phyloP scores from a whole-genome alignment of 108 stramenopile genomes.

The Skeletonema costatum region DNA sequence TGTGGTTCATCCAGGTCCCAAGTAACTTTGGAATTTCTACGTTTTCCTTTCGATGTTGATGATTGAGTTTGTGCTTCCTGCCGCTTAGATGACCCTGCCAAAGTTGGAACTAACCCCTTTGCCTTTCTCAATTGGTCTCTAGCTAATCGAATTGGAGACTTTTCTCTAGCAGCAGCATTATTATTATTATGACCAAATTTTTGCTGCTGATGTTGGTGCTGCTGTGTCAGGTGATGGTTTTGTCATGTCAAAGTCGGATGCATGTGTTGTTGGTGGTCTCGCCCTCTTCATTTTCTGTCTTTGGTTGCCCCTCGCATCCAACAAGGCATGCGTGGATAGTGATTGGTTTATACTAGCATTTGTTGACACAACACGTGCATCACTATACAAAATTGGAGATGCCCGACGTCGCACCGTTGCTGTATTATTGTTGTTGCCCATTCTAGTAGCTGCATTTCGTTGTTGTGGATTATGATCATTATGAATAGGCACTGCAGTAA shows the following conservation, averaged over 20 bases:
- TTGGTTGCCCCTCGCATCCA: slow-evolving; percentile 43
- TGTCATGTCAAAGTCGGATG: not conserved
- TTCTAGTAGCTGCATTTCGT: not conserved
- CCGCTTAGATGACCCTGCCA: not conserved
- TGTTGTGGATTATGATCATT: not conserved
- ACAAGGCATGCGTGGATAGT: slow-evolving; percentile 14
- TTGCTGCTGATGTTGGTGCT: not conserved
- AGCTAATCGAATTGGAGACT: not conserved
- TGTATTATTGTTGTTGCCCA: not conserved
- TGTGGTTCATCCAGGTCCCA: slow-evolving; percentile 1
- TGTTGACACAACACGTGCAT: slow-evolving; percentile 1
- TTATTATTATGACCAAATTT: not conserved
- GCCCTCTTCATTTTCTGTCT: slow-evolving; percentile 22
- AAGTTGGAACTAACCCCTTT: slow-evolving; percentile 10
- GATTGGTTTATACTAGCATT: not conserved
- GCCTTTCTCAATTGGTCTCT: slow-evolving; percentile 17
- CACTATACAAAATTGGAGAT: slow-evolving; percentile 33
- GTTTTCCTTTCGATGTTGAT: not conserved
- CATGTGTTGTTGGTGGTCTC: not conserved
- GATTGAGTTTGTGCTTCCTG: not conserved
- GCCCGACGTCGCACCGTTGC: not conserved
- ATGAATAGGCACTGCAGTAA: slow-evolving; percentile 33
- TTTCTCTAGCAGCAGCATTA: not conserved
- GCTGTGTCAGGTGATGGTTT: not conserved
- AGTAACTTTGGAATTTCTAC: not conserved